A percentile compares a stretch with the other conserved stretches of the same genome.
These are phyloP conservation scores for Pisolithus tinctorius DNA, from an alignment of 768 basidiomycete genomes.

Conservation along the genomic window DNA sequence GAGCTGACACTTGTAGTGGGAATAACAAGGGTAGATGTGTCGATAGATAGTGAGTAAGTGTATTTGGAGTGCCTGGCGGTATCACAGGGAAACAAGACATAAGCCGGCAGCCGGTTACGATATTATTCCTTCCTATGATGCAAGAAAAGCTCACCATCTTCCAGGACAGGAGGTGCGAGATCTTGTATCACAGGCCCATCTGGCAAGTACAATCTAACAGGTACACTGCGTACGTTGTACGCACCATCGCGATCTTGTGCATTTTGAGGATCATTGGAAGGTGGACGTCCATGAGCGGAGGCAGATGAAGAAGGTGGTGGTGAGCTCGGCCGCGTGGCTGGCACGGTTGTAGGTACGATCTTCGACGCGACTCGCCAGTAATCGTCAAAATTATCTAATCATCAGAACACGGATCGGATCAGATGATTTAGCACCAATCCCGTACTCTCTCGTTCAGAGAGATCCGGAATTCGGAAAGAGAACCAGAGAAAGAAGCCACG, in stretches of 20 bases:
- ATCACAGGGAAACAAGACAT: background rate
- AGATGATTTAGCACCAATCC: slow-evolving; percentile 17
- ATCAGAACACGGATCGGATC: slow-evolving; percentile 5
- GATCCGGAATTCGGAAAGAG: background rate
- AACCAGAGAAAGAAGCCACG: slow-evolving; percentile 27
- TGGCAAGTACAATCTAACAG: slow-evolving; percentile 82
- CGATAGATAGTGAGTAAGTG: slow-evolving; percentile 61
- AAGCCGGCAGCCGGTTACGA: background rate
- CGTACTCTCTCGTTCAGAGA: background rate
- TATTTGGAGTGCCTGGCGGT: slow-evolving; percentile 60
- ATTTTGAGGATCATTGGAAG: slow-evolving; percentile 52
- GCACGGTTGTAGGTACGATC: slow-evolving; percentile 75
- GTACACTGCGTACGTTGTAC: slow-evolving; percentile 82
- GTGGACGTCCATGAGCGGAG: slow-evolving; percentile 59
- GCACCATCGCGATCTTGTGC: slow-evolving; percentile 70
- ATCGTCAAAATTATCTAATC: slow-evolving; percentile 88
- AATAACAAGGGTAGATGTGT: slow-evolving; percentile 77
- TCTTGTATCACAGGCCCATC: slow-evolving; percentile 91
- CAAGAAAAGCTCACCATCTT: slow-evolving; percentile 54
- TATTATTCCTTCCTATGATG: background rate
- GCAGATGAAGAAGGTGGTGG: slow-evolving; percentile 44
- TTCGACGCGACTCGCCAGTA: slow-evolving; percentile 94
- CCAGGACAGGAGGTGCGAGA: slow-evolving; percentile 69
- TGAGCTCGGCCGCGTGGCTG: slow-evolving; percentile 48
- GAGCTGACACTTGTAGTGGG: slow-evolving; percentile 38